These are phyloP conservation scores for Coriaria nepalensis DNA, from an alignment of 306 rosid genomes.

Conservation along the genomic window DNA sequence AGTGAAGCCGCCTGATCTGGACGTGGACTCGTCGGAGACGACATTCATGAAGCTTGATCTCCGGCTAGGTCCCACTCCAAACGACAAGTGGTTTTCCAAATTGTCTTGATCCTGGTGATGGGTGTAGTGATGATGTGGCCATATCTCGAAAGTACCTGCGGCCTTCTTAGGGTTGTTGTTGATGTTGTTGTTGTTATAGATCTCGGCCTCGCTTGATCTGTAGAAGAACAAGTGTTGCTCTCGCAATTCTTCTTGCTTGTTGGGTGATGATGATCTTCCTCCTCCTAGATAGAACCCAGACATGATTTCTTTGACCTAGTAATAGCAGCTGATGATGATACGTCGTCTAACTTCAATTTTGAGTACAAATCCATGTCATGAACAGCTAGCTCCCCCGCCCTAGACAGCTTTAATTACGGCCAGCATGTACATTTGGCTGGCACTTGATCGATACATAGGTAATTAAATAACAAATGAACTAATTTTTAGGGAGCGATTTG, in stretches of 20 bases:
- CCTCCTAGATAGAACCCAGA: slow-evolving; percentile 49
- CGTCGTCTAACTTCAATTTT: slow-evolving; percentile 21
- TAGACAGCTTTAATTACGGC: background rate
- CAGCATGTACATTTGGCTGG: background rate
- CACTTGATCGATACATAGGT: background rate
- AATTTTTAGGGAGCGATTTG: too few species aligned
- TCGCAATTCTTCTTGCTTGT: slow-evolving; percentile 19
- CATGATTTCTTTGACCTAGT: slow-evolving; percentile 28
- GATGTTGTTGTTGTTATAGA: slow-evolving; percentile 29
- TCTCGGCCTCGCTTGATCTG: slow-evolving; percentile 33
- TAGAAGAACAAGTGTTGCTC: slow-evolving; percentile 23
- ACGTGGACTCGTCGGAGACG: slow-evolving; percentile 31
- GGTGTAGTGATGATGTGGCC: slow-evolving; percentile 28
- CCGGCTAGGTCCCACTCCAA: slow-evolving; percentile 45
- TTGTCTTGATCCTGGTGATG: slow-evolving; percentile 18
- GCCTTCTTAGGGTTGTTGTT: too few species aligned
- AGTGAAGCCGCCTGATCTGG: slow-evolving; percentile 28
- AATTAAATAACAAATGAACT: too few species aligned
- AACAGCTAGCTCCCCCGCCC: slow-evolving; percentile 7
- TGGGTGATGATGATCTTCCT: slow-evolving; percentile 14
- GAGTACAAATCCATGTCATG: slow-evolving; percentile 33
- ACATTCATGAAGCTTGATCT: slow-evolving; percentile 12
- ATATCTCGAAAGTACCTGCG: slow-evolving; percentile 38
- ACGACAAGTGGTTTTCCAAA: slow-evolving; percentile 31
- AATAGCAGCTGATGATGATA: slow-evolving; percentile 3